Evolutionary conservation across 192 early-diverging fungal genomes (phyloP), one percentile per base, ranked within the genome.

Genomic region (Radiomyces spectabilis): DNA sequence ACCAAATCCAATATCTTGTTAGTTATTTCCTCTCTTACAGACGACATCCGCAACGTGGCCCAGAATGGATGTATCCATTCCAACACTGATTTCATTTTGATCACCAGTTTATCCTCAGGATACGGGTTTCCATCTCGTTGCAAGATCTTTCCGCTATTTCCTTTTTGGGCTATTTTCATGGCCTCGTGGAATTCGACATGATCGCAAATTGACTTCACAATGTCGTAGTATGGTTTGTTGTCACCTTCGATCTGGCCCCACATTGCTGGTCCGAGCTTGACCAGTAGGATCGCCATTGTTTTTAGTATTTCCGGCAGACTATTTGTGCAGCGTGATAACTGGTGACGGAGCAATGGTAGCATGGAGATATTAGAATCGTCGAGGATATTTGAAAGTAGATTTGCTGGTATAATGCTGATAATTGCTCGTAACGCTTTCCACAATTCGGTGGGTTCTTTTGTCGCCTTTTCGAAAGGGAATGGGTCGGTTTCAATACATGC

Each of bases 61-160:
- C 53, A 57, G 19, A 37, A 59, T 0, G 54, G 54, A 7, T 41
- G 41, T 9, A 69, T 55, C 53, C 60, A 63, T 15, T 63, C 61
- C 1, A 63, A 34, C 38, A 63, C 34, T 2, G 32, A 37, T 29
- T 63, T 55, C 5, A 69, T 57, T 19, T 59, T 57, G 5, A 31
- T 24, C 19, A 42, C 38, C 2, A 58, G 24, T 40, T 63, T 59
- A 16, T 59, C 61, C 13, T 46, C 34, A 5, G 60, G 54, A 16
- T 54, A 63, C 5, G 51, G 44, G 1, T 48, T 41, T 2, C 56
- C 67, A 13, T 62, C 52, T 19, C 55, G 53, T 16, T 50, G 34
- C 4, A 67, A 22, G 13, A 61, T 41, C 16, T 52, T 52, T 5
- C 41, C 48, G 7, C 34, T 47, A 33, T 61, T 37, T 25, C 49